Conservation (phyloP, 2,329 filamentous ascomycete species). For the Claviceps citrina region DNA sequence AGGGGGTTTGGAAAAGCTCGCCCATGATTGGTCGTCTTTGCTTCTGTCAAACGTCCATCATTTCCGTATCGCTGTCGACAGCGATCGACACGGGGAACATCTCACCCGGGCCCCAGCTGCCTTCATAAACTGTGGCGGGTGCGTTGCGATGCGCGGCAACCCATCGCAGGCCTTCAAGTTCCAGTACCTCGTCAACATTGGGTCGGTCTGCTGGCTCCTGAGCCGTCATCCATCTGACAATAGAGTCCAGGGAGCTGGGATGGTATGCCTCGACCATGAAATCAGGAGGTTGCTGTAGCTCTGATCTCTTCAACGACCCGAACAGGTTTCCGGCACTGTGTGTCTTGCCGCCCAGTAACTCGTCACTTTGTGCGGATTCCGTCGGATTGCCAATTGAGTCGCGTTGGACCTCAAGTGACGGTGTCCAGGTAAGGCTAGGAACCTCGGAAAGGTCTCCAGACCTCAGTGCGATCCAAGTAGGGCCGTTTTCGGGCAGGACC, state of each 20-base stretch:
- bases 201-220: constrained; percentile 61
- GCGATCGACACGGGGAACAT: constrained; percentile 24
- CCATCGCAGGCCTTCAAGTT: constrained; percentile 63
- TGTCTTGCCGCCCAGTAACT: constrained; percentile 17
- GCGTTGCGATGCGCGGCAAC: constrained; percentile 61
- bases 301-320: constrained; percentile 32
- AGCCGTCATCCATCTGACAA: constrained; percentile 79
- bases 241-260: constrained; percentile 60
- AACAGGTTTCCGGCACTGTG: constrained; percentile 24
- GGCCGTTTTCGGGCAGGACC: constrained; percentile 80
- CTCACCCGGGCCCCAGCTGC: constrained; percentile 78
- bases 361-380: constrained; percentile 20
- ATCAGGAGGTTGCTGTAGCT: constrained; percentile 49
- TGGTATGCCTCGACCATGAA: constrained; percentile 78
- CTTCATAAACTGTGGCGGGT: constrained; percentile 89
- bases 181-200: constrained; percentile 55
- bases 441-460: constrained; percentile 81
- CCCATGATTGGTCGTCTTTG: constrained; percentile 1
- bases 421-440: constrained; percentile 73
- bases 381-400: constrained; percentile 46
- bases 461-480: constrained; percentile 77
- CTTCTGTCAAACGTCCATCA: constrained; percentile 37
- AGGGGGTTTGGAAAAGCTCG: not conserved
- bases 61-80: constrained; percentile 36
- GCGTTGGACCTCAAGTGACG: constrained; percentile 51